Base-by-base conservation (phyloP, 2,329 filamentous ascomycete genomes). In the Paraconiothyrium brasiliense region DNA sequence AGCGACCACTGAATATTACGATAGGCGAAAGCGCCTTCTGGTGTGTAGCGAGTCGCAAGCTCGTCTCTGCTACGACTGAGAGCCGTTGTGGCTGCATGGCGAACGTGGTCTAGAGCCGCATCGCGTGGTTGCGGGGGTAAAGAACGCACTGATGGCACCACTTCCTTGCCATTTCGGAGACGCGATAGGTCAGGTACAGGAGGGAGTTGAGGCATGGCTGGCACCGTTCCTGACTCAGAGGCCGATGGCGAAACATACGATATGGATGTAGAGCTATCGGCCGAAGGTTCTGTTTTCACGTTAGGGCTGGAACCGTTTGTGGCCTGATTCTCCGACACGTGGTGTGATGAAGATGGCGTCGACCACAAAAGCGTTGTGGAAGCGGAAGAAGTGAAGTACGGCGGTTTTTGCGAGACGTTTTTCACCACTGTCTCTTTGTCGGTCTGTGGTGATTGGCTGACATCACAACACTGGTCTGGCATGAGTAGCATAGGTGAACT, bases 11-110 rank as follows among this genome's bases (percentile, higher is more conserved):
- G 63, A 44, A 71, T 66, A 7, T 54, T 54, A 46, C 62, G 64
- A 48, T 64, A 66, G 8, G 71, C 54, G 20, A 70, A 67, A 47
- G 70, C 66, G 44, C 69, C 68, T 54, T 74, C 64, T 43, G 68
- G 65, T 6, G 66, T 68, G 59, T 71, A 69, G 37, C 63, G 67
- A 58, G 70, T 58, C 57, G 66, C 63, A 41, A 46, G 57, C 50
- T 71, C 67, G 35, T 72, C 69, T 44, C 67, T 67, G 44, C 65
- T 66, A 54, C 66, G 58, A 55, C 52, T 55, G 27, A 63, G 54
- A 11, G 63, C 58, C 39, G 65, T 67, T 60, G 61, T 52, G 46
- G 54, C 61, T 52, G 57, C 55, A 54, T 58, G 55, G 32, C 59
- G 58, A 66, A 54, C 60, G 57, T 66, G 55, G 22, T 62, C 58